Percentiles rank a stretch among this genome's conserved stretches.
Conservation (phyloP, 306 rosid species). For the Lablab purpureus region DNA sequence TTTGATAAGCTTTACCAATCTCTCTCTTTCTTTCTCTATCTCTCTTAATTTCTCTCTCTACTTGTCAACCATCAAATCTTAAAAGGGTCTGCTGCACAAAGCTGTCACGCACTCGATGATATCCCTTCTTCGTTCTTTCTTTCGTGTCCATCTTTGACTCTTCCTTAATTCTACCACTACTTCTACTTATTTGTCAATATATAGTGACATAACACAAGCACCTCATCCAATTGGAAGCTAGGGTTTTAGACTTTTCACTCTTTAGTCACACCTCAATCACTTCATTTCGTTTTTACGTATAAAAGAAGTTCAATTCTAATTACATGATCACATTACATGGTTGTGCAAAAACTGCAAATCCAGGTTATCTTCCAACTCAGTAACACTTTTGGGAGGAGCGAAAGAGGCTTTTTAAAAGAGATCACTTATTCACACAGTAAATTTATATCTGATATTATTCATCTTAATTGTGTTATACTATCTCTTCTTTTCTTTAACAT, state of each 20-base stretch:
- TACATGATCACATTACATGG: not conserved
- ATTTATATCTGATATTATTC: not conserved
- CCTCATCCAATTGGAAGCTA: slow-evolving; percentile 28
- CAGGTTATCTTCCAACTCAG: not conserved
- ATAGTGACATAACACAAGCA: not conserved
- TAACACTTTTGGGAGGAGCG: not conserved
- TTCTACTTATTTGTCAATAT: slow-evolving; percentile 15
- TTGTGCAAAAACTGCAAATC: slow-evolving; percentile 1
- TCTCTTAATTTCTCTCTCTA: slow-evolving; percentile 13
- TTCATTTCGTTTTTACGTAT: not conserved
- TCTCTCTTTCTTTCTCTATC: not conserved
- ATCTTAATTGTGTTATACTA: not conserved
- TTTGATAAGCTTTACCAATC: not conserved
- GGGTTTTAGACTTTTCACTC: slow-evolving; percentile 38
- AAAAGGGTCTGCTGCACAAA: slow-evolving; percentile 24
- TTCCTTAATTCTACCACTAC: slow-evolving; percentile 20
- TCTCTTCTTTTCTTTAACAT: not conserved
- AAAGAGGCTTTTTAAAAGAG: not conserved
- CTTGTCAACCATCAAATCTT: slow-evolving; percentile 11
- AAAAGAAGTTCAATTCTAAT: not conserved
- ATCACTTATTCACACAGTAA: not conserved
- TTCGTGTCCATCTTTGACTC: slow-evolving; percentile 44
- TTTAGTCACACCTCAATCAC: slow-evolving; percentile 4
- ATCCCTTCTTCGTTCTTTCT: not conserved
- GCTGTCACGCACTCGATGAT: slow-evolving; percentile 56